Base-by-base conservation (phyloP, 1,284 basidiomycete species). In the Ustilago trichophora region DNA sequence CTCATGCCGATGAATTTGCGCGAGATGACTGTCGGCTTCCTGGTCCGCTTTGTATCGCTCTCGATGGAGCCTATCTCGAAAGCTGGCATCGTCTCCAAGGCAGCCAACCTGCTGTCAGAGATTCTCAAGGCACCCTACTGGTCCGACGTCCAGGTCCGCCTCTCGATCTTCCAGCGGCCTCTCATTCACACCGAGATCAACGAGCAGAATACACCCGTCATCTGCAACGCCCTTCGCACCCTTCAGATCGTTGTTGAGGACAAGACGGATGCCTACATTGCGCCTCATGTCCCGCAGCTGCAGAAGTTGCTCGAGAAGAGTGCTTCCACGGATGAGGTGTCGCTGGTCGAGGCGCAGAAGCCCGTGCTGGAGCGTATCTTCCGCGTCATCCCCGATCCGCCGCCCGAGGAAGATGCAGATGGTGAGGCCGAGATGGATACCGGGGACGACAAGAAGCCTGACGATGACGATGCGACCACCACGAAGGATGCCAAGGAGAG, bases 101-200 rank as follows among this genome's bases (percentile, higher is more conserved):
- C 92, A 0, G 85, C 97, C 45, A 83, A 86, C 6, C 84, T 96
- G n/a, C 85, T 99, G 57, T 89, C 90, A 76, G 85, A 88, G 70
- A 88, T 97, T 72, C 86, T 94, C 22, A 88, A 89, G 2, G 88
- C 90, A 0, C 87, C 87, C 45, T 92, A 92, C 15, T 93, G 96
- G 90, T 88, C 87, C n/a, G 93, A 95, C 76, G 92, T 98, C 13
- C 91, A 90, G 10, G 89, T 98, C 64, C 96, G 97, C 72, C 84
- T 98, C 37, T 88, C 70, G 21, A 36, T 69, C 51, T 60, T 73
- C 68, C 71, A 75, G 66, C 81, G 90, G 87, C 85, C 74, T 13
- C 51, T 81, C 35, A 70, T 76, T 18, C 63, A 73, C 42, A 69
- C 72, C 32, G 93, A 96, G 34, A 85, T 93, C 64, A 88, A 85